These are phyloP conservation scores for Stipa capillata DNA, from an alignment of 176 grass and related monocot species.

Conservation along the genomic window DNA sequence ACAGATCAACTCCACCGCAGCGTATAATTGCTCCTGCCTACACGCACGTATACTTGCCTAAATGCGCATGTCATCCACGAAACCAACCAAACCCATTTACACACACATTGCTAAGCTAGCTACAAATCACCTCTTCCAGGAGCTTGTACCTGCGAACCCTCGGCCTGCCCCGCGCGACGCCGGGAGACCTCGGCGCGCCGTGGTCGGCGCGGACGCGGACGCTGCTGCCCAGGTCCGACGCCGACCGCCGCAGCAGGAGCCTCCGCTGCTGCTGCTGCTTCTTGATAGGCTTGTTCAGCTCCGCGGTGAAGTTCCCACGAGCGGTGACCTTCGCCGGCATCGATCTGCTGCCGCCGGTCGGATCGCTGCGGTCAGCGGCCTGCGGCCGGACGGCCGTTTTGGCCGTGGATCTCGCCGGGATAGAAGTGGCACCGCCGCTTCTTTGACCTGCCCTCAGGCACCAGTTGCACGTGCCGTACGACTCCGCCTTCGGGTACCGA, in stretches of 20 bases:
- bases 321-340: constrained; percentile 36
- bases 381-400: background rate
- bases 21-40: background rate
- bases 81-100: background rate
- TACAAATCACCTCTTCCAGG: constrained; percentile 73
- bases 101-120: background rate
- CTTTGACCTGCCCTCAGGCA: constrained; percentile 52
- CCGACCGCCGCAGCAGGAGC: constrained; percentile 51
- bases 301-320: constrained; percentile 41
- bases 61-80: background rate
- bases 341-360: background rate
- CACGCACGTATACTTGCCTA: background rate
- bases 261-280: constrained; percentile 42
- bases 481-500: constrained; percentile 72
- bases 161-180: constrained; percentile 43
- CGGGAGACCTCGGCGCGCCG: constrained; percentile 29
- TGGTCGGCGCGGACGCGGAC: constrained; percentile 35
- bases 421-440: background rate
- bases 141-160: constrained; percentile 86
- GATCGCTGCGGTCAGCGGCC: background rate
- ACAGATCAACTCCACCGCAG: background rate
- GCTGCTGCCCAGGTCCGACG: constrained; percentile 50
- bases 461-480: constrained; percentile 85
- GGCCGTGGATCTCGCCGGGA: constrained; percentile 18
- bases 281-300: constrained; percentile 79